Base-by-base conservation (phyloP, 1,284 basidiomycete genomes). In the Cystobasidiaceae sp. region DNA sequence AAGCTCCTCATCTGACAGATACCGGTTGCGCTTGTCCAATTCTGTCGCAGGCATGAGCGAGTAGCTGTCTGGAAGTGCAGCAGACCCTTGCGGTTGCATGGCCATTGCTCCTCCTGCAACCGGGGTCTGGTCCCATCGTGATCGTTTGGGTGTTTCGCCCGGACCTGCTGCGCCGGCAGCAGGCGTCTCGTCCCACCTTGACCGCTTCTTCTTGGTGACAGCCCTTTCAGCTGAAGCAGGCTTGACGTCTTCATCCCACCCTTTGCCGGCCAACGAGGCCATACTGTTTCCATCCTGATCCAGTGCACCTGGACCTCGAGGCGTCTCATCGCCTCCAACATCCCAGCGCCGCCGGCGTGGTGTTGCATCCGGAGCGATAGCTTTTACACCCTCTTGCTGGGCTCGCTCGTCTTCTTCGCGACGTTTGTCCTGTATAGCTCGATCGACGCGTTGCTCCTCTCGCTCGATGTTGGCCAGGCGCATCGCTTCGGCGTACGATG, bases 401-500 rank as follows among this genome's bases (percentile, higher is more conserved):
- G 84, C 83, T 78, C 86, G 83, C 41, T 86, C 86, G 65, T 91
- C 88, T 70, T 89, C 88, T 21, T 90, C 88, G 76, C 83, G 82
- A 75, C 89, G 83, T 78, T 92, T 91, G 76, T 96, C 91, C 76
- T 92, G 86, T 67, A 93, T 93, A 30, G 88, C 87, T 71, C 85
- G 80, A 74, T 84, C 82, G 23, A 98, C 93, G 63, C 91, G 81
- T 72, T 82, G 82, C 78, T 98, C 94, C 79, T 98, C 94, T 77
- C 91, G 86, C 81, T 98, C 93, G 74, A 99, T 78, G 75, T 87
- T 86, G 67, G 89, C 84, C 72, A 93, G 77, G 71, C 93, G 83
- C 96, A 98, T 99, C 21, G 93, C 90, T 74, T 97, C 93, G 76
- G 90, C 93, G 78, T 98, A 98, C 5, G 89, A 89, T 45, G 51